Base-by-base conservation (phyloP, 768 basidiomycete genomes). In the Fomitopsis pulvina region DNA sequence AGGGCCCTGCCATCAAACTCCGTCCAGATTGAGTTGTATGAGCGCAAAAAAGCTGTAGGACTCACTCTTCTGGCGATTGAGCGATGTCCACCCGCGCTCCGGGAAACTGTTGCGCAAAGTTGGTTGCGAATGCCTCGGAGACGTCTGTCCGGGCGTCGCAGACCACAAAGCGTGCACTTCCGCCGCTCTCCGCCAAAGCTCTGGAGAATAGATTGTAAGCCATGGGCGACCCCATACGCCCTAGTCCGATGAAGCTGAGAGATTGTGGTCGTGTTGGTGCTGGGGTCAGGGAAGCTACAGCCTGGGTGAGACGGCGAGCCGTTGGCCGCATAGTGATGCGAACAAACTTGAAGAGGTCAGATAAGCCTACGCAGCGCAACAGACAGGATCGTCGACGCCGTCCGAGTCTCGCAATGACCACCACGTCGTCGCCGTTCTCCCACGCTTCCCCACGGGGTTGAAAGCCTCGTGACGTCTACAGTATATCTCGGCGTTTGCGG, bases 171-270 rank as follows among this genome's bases (percentile, higher is more conserved):
- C 66, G 75, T 39, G 77, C 62, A 11, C 62, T 30, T 12, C 81
- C 76, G n/a, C 65, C 53, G 32, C 70, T 66, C 38, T 77, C 68
- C n/a, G 74, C 71, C 51, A 80, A 69, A 54, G 77, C 76, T 64
- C 88, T 89, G 0, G 83, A 82, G 70, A 92, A 89, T 44, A 92
- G 76, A 66, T 93, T 93, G 65, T 73, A 76, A 12, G 81, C 78
- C 92, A 93, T 93, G 65, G 90, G 84, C 39, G 79, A 80, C 37
- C 91, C 91, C 91, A 94, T 93, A 39, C 83, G 77, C 34, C 91
- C 91, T 11, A 94, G 78, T 8, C 92, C 91, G 46, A 94, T 85
- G 69, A 94, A 92, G 47, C 80, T 82, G 28, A 82, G 79, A 63
- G 74, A 79, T 47, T 71, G 77, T 20, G 47, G 56, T 45, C 61